Evolutionary conservation across 2,329 filamentous ascomycete species (phyloP).

Genomic region (Diaporthe eres): DNA sequence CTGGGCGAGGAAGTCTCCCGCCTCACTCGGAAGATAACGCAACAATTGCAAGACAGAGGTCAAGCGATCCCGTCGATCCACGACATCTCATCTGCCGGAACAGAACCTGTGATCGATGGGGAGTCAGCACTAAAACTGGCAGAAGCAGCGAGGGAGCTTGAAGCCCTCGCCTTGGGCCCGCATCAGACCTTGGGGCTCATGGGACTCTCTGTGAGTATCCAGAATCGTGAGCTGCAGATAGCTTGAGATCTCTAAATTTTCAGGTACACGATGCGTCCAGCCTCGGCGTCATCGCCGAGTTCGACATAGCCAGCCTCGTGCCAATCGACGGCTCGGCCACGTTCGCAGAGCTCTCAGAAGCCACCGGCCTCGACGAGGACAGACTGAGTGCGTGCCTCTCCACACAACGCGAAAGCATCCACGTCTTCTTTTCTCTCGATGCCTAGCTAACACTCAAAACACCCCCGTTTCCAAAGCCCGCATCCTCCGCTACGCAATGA

Average conservation of each 20-base stretch:
- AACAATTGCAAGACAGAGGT: neutral
- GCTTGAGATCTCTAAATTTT: neutral
- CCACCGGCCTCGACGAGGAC: slow-evolving; percentile 8
- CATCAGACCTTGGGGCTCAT: neutral
- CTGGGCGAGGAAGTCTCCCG: slow-evolving; percentile 2
- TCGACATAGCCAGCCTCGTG: slow-evolving; percentile 17
- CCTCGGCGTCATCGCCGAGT: slow-evolving; percentile 21
- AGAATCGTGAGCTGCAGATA: neutral
- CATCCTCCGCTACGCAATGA: slow-evolving; percentile 19
- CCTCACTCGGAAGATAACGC: neutral
- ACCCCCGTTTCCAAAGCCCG: neutral
- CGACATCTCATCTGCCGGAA: neutral
- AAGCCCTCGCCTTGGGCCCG: slow-evolving; percentile 12
- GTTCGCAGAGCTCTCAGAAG: neutral
- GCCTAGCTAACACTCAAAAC: neutral
- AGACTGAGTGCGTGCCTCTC: neutral
- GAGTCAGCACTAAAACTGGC: slow-evolving; percentile 10
- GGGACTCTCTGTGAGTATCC: slow-evolving; percentile 1
- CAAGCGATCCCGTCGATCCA: neutral
- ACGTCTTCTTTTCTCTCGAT: neutral
- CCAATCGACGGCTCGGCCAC: slow-evolving; percentile 2
- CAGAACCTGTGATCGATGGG: too few species aligned
- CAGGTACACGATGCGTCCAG: slow-evolving; percentile 11
- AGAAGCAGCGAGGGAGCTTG: slow-evolving; percentile 22
- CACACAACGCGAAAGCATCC: neutral